phyloP scores from a whole-genome alignment of 441 rosid genomes.

The Eruca vesicaria region DNA sequence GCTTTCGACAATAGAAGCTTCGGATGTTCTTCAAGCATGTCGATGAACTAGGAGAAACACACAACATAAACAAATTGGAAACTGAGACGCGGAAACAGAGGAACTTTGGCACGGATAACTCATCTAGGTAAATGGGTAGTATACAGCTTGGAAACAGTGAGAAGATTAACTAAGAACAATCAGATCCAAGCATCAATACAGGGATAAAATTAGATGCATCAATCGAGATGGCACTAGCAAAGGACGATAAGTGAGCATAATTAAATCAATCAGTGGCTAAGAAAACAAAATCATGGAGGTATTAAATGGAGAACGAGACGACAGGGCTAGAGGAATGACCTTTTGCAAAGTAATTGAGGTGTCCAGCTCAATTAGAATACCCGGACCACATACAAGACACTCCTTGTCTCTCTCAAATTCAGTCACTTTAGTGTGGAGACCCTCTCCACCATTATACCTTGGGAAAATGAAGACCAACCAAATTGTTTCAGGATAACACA shows the following conservation, averaged over 20 bases:
- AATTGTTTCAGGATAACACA: constrained; percentile 9
- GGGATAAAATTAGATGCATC: neutral
- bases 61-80: neutral
- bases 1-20: constrained; percentile 69
- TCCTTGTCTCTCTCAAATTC: constrained; percentile 77
- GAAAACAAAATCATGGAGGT: constrained; percentile 1
- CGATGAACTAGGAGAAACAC: constrained; percentile 54
- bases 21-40: constrained; percentile 78
- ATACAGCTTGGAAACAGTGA: neutral
- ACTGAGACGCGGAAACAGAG: neutral
- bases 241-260: neutral
- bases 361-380: constrained; percentile 77
- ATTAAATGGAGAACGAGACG: constrained; percentile 4
- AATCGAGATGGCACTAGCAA: neutral
- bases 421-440: constrained; percentile 84
- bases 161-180: neutral
- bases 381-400: constrained; percentile 94
- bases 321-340: constrained; percentile 45
- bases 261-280: neutral
- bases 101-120: neutral
- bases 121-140: neutral
- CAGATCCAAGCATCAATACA: neutral
- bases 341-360: constrained; percentile 65
- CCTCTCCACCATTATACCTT: constrained; percentile 86
- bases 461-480: constrained; percentile 23